A percentile compares a stretch with the other conserved stretches of the same genome.
Evolutionary conservation across 257 asterid species (phyloP).

Genomic region (Solanum pennellii): DNA sequence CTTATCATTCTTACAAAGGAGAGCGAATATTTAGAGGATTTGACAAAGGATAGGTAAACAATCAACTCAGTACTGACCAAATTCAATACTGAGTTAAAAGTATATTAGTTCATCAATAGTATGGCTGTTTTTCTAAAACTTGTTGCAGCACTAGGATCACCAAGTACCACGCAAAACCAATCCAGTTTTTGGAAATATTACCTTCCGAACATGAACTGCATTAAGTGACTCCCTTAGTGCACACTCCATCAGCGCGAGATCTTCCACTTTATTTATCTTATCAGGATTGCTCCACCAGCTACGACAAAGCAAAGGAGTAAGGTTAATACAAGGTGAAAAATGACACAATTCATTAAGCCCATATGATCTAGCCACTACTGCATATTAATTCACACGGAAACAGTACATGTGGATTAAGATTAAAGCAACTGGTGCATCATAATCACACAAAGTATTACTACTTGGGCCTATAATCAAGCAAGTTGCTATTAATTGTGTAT

Average conservation of each 20-base stretch:
- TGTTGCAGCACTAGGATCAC: background rate
- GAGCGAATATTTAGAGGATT: background rate
- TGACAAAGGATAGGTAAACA: background rate
- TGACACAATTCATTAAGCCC: background rate
- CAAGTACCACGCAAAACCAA: background rate
- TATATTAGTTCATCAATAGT: background rate
- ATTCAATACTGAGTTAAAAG: background rate
- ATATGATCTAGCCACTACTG: background rate
- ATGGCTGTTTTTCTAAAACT: background rate
- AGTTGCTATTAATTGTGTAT: background rate
- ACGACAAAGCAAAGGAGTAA: background rate
- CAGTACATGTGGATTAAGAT: background rate
- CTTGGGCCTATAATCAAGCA: background rate
- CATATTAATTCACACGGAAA: background rate
- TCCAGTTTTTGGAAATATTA: background rate
- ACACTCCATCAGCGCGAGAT: conserved; percentile 68
- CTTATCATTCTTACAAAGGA: background rate
- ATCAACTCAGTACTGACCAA: background rate
- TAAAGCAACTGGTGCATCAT: background rate
- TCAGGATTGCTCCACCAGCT: conserved; percentile 86
- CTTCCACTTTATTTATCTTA: conserved; percentile 50
- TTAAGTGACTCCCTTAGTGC: conserved; percentile 47
- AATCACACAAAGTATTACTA: background rate
- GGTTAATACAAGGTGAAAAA: background rate
- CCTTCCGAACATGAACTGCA: conserved; percentile 44